A percentile compares a stretch with the other conserved stretches of the same genome.
These are phyloP conservation scores for Cadophora malorum DNA, from an alignment of 2,329 filamentous ascomycete genomes.

Conservation along the genomic window DNA sequence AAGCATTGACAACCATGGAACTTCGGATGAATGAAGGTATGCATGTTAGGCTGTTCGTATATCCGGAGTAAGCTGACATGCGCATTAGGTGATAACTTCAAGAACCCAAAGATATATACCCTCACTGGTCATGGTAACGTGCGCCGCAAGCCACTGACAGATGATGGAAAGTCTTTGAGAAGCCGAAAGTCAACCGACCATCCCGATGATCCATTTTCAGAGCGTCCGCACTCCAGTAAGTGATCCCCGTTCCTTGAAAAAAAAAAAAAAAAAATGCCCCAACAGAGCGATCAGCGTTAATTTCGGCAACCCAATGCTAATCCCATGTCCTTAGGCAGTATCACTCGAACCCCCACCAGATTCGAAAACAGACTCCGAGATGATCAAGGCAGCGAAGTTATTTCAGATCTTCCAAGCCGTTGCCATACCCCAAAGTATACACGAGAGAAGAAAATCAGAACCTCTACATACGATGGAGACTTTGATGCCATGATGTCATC, in stretches of 20 bases:
- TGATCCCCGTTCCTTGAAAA: too few relatives aligned
- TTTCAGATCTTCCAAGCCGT: conserved; percentile 26
- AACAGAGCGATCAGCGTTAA: neutral
- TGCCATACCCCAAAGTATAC: conserved; percentile 16
- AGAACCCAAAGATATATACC: conserved; percentile 29
- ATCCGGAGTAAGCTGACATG: neutral
- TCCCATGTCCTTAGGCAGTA: neutral
- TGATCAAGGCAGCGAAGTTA: conserved; percentile 20
- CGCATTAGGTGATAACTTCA: conserved; percentile 33
- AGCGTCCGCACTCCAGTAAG: conserved; percentile 22
- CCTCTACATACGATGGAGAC: conserved; percentile 22
- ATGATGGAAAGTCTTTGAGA: conserved; percentile 31
- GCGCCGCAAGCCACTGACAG: conserved; percentile 30
- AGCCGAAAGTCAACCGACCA: conserved; percentile 32
- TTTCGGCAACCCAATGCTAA: neutral
- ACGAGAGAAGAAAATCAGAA: conserved; percentile 11
- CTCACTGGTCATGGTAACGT: conserved; percentile 35
- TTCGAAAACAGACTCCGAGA: conserved; percentile 28
- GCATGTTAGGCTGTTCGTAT: neutral
- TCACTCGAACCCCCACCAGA: conserved; percentile 29
- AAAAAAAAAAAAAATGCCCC: too few relatives aligned
- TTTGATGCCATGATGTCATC: conserved; percentile 38
- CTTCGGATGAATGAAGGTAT: conserved; percentile 39
- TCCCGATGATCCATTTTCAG: conserved; percentile 31
- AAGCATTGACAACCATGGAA: conserved; percentile 25